Evolutionary conservation across 192 early-diverging fungal genomes (phyloP).

Genomic region (Backusella psychrophila): DNA sequence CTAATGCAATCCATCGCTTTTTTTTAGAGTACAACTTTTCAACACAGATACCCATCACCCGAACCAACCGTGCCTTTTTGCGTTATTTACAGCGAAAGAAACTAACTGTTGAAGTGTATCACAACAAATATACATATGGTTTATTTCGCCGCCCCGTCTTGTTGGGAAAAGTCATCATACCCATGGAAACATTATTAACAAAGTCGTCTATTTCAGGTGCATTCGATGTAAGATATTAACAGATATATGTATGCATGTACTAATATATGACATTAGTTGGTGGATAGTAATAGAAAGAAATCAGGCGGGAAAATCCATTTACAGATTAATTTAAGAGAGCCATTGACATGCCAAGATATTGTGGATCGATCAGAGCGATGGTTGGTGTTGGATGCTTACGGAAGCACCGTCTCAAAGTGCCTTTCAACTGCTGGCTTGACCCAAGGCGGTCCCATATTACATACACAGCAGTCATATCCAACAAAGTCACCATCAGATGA

Average conservation of each 20-base stretch:
- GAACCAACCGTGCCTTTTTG: constrained; percentile 56
- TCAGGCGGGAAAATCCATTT: constrained; percentile 71
- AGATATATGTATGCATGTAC: not conserved
- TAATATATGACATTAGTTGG: constrained; percentile 43
- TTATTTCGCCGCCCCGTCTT: constrained; percentile 50
- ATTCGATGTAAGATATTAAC: constrained; percentile 50
- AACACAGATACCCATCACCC: constrained; percentile 56
- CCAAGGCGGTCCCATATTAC: not conserved
- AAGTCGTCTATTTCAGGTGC: constrained; percentile 66
- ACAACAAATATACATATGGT: constrained; percentile 52
- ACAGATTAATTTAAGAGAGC: constrained; percentile 58
- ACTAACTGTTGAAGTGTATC: constrained; percentile 66
- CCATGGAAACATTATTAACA: constrained; percentile 54
- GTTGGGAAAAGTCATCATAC: constrained; percentile 58
- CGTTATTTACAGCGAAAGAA: constrained; percentile 69
- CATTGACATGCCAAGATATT: constrained; percentile 57
- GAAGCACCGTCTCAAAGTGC: constrained; percentile 24
- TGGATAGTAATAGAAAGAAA: constrained; percentile 57
- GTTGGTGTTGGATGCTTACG: constrained; percentile 59
- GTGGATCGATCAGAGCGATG: constrained; percentile 60
- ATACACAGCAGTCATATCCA: not conserved
- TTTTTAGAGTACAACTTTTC: constrained; percentile 52
- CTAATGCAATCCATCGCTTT: not conserved
- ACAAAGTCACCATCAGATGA: not conserved
- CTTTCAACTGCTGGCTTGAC: constrained; percentile 19